Base-by-base conservation (phyloP, 768 basidiomycete genomes). In the Chalciporus piperatus region DNA sequence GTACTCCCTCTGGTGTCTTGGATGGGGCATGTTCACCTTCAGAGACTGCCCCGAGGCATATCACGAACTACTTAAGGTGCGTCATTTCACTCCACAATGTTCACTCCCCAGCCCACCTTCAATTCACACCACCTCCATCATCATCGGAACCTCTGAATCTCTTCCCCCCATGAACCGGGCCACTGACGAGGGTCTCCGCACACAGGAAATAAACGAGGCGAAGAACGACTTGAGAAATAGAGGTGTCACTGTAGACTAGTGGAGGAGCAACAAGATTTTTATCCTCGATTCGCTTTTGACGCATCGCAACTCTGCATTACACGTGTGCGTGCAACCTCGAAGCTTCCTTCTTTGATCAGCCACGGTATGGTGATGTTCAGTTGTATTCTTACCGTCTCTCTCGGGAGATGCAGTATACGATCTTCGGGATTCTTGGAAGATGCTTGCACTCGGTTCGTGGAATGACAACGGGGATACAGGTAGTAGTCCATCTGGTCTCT, bases 31-130 rank as follows among this genome's bases (percentile, higher is more conserved):
- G 39, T 78, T 82, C 57, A 83, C 83, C 3, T 86, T 89, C 59
- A 72, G 80, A 59, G 89, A 92, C 58, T 88, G 87, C 64, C 85
- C 87, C 37, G 87, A 91, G 58, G 89, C 89, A 5, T 88, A 91
- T 57, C 74, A 78, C 12, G 85, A 87, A 65, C 67, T 91, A 47
- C 72, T 88, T 57, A 61, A 66, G 60, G 87, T 87, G 45, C 38
- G 47, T 23, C 2, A 3, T 13, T 12, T n/a, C 6, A 8, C 12
- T 10, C 28, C 25, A 16, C n/a, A n/a, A n/a, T n/a, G n/a, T n/a
- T n/a, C n/a, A n/a, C 16, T 7, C 38, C 35, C 8, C 14, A 10
- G 4, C 30, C 4, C 13, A 4, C 6, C 11, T 32, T 12, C 4
- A 13, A 32, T 32, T 32, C 30, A 13, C 28, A 7, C 28, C 11